phyloP scores from a whole-genome alignment of 371 early-diverging fungal species.

The Lichtheimia hyalospora region DNA sequence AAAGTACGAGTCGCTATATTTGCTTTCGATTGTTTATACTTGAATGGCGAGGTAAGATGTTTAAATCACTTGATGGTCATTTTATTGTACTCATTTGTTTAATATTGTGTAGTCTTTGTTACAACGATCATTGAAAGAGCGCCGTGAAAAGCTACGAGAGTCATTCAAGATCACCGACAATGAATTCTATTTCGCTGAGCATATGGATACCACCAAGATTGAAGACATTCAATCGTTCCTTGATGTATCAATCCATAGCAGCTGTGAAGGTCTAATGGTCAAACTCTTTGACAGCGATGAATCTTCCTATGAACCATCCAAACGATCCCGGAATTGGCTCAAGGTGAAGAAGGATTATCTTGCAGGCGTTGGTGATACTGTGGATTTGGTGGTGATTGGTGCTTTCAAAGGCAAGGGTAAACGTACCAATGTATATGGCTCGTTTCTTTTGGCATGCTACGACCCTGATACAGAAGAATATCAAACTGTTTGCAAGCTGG shows the following conservation, averaged over 20 bases:
- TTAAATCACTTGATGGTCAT: background rate
- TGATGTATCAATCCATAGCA: slow-evolving; percentile 84
- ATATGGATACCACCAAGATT: slow-evolving; percentile 77
- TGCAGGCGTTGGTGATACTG: slow-evolving; percentile 90
- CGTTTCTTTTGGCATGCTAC: slow-evolving; percentile 96
- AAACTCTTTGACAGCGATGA: slow-evolving; percentile 87
- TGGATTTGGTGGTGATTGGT: slow-evolving; percentile 99
- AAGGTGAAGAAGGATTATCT: slow-evolving; percentile 99
- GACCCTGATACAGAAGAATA: slow-evolving; percentile 94
- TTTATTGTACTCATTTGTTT: background rate
- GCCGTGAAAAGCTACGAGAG: slow-evolving; percentile 78
- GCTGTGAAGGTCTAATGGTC: slow-evolving; percentile 99
- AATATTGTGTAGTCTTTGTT: slow-evolving; percentile 66
- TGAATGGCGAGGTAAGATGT: slow-evolving; percentile 81
- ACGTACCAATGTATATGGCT: slow-evolving; percentile 97
- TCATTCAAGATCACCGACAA: slow-evolving; percentile 83
- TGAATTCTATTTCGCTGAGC: slow-evolving; percentile 91
- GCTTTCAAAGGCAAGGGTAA: slow-evolving; percentile 98
- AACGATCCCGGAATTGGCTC: slow-evolving; percentile 98
- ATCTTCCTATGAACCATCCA: slow-evolving; percentile 97
- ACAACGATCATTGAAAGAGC: slow-evolving; percentile 71
- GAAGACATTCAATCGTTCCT: slow-evolving; percentile 97
- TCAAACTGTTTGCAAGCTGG: slow-evolving; percentile 98
- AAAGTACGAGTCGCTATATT: slow-evolving; percentile 96
- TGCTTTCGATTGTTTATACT: slow-evolving; percentile 97